Conservation (phyloP, 768 basidiomycete genomes). For the Phanerochaete sordida region DNA sequence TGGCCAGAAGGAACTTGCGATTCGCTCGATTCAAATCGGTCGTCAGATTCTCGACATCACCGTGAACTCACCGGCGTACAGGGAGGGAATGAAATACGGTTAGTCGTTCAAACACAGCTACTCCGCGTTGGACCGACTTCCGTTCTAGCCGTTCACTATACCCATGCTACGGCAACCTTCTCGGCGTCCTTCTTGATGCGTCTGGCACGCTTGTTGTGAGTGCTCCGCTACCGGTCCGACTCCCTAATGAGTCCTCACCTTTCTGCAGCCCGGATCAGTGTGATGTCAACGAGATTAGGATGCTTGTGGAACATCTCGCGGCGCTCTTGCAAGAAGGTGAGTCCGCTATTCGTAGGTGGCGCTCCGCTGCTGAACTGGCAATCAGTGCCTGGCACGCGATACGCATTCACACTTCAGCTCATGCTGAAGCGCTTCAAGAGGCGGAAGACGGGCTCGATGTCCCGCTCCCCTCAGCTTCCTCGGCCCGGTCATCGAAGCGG, state of each 20-base stretch:
- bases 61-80: conserved; percentile 76
- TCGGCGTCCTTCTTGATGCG: conserved; percentile 87
- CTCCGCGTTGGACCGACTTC: background rate
- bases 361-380: background rate
- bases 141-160: conserved; percentile 80
- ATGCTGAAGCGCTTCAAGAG: conserved; percentile 81
- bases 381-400: conserved; percentile 88
- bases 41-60: conserved; percentile 81
- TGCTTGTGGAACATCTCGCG: conserved; percentile 75
- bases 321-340: conserved; percentile 77
- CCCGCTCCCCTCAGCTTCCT: conserved; percentile 57
- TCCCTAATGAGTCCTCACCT: background rate
- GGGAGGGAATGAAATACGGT: conserved; percentile 93
- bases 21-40: conserved; percentile 82
- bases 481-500: conserved; percentile 48
- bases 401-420: conserved; percentile 83
- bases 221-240: background rate
- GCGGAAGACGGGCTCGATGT: conserved; percentile 48
- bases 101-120: conserved; percentile 20
- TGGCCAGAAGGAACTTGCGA: conserved; percentile 74
- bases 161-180: conserved; percentile 92
- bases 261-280: conserved; percentile 75
- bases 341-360: conserved; percentile 2
- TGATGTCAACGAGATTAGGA: conserved; percentile 67
- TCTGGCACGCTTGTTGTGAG: conserved; percentile 83